phyloP scores from a whole-genome alignment of 2,329 filamentous ascomycete genomes.

The Diplodia intermedia region DNA sequence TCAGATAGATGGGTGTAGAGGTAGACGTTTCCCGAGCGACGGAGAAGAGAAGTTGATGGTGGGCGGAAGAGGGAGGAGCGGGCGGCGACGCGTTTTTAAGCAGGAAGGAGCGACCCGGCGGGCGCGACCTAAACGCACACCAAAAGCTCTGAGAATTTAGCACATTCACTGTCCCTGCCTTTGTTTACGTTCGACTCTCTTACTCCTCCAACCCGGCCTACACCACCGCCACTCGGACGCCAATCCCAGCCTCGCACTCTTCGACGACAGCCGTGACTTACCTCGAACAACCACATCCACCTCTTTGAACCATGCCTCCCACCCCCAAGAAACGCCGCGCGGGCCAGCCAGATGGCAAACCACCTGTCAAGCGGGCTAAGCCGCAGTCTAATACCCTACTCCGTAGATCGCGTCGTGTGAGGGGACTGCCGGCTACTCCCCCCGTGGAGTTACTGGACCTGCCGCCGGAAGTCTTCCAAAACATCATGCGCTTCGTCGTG shows the following conservation, averaged over 20 bases:
- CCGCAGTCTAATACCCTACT: background rate
- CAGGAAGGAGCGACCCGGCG: background rate
- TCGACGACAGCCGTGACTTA: no score
- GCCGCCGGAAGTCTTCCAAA: slow-evolving; percentile 1
- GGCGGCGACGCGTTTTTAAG: background rate
- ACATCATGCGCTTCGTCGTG: background rate
- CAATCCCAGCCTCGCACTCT: no score
- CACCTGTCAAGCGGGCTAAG: background rate
- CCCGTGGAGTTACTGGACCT: background rate
- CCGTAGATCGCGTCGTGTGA: background rate
- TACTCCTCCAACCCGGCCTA: no score
- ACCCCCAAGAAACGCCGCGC: background rate
- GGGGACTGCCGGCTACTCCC: background rate
- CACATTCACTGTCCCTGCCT: background rate
- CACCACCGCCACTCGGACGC: no score
- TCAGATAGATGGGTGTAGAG: no score
- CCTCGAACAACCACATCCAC: background rate
- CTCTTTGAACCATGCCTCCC: background rate
- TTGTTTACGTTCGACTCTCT: no score
- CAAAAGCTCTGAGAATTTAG: background rate
- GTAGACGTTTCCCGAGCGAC: background rate
- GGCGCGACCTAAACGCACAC: background rate
- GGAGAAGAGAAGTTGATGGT: background rate
- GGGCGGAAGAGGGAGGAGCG: background rate
- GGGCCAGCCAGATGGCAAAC: background rate